Evolutionary conservation across 495 filamentous ascomycete genomes (phyloP), one percentile per base, ranked within the genome.

Genomic region (Penicillium crystallinum): DNA sequence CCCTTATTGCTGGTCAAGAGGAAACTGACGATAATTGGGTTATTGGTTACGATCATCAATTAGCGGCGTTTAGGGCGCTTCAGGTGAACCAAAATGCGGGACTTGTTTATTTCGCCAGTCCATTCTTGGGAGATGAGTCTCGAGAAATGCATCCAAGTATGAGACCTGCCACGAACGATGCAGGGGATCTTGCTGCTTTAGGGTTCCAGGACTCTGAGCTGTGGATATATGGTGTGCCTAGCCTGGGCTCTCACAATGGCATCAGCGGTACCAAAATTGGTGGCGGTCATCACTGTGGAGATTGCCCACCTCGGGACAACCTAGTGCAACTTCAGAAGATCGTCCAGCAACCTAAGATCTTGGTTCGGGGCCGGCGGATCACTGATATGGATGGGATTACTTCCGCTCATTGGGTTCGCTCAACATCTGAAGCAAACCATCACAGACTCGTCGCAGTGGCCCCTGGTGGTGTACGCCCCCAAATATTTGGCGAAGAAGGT

Each of bases 181-280:
- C 79, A 37, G 89, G 88, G 7, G 85, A 90, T 45, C 78, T 93
- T 34, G 82, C 88, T 44, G 88, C 85, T 29, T 78, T 88, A 40
- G 89, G 88, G 14, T 92, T 90, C 57, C 74, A 83, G 43, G 81
- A 83, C 12, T 82, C 83, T 29, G 81, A 86, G 14, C 67, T 95
- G 5, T 93, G 87, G 86, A 59, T 93, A 4, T 92, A 92, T 68
- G 89, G 89, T 29, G 66, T 95, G 29, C 89, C 89, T 1, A 83
- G 85, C 33, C 27, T 49, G 12, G 54, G 43, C 9, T 14, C 52
- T 38, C 36, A 34, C 15, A 41, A 23, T 38, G 35, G 25, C 19
- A 46, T 45, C 25, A 52, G 6, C 27, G 53, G 44, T 17, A 54
- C 57, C 12, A 21, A 38, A 2, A 22, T 65, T 14, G 49, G 55